These are phyloP conservation scores for Notholithocarpus densiflorus DNA, from an alignment of 306 rosid genomes.

Conservation along the genomic window DNA sequence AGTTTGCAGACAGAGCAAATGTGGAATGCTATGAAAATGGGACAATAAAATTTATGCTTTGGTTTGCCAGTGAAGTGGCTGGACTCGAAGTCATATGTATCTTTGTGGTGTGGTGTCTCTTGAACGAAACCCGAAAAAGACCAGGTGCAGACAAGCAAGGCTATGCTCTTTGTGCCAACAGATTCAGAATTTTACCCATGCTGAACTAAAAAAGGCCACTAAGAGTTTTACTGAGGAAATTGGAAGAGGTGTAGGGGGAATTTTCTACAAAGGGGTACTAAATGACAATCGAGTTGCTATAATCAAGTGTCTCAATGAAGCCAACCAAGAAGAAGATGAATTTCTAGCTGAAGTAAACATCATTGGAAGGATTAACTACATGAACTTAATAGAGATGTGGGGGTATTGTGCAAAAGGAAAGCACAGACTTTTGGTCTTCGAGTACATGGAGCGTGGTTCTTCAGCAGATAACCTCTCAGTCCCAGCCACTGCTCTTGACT, in stretches of 20 bases:
- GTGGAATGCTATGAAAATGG: not conserved
- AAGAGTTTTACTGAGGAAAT: conserved; percentile 40
- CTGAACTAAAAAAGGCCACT: conserved; percentile 47
- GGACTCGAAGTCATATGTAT: conserved; percentile 26
- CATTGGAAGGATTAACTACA: conserved; percentile 28
- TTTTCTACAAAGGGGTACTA: conserved; percentile 41
- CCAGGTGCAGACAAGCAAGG: not conserved
- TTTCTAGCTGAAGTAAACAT: conserved; percentile 35
- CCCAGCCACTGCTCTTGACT: conserved; percentile 15
- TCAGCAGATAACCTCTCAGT: conserved; percentile 1
- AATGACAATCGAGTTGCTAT: conserved; percentile 41
- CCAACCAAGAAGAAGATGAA: conserved; percentile 34
- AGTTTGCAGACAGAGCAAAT: too few species aligned
- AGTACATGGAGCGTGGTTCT: conserved; percentile 34
- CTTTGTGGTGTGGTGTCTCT: conserved; percentile 7
- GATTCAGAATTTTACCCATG: conserved; percentile 43
- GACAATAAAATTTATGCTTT: conserved; percentile 3
- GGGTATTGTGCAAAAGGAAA: conserved; percentile 34
- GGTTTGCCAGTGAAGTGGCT: conserved; percentile 22
- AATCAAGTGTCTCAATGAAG: conserved; percentile 26
- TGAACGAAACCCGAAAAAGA: not conserved
- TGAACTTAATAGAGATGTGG: conserved; percentile 37
- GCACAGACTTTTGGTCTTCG: conserved; percentile 30
- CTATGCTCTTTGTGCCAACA: conserved; percentile 35
- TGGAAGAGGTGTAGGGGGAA: conserved; percentile 60